Conservation (phyloP, 208 protist genomes). For the Acanthamoeba sp. region DNA sequence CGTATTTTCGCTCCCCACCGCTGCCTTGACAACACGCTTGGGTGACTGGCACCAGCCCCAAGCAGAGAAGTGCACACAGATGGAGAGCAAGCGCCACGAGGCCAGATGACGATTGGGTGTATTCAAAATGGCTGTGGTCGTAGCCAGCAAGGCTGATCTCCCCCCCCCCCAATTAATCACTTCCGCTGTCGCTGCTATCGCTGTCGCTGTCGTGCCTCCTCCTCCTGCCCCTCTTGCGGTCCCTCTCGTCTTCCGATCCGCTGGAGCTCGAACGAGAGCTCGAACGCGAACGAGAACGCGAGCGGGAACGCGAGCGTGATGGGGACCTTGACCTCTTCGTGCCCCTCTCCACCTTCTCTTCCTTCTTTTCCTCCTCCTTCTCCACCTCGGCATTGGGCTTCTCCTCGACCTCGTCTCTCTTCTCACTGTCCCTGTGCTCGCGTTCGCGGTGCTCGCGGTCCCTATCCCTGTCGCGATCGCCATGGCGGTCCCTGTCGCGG, state of each 20-base stretch:
- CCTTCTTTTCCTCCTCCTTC: slow-evolving; percentile 11
- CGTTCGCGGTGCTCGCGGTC: not conserved
- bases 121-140: too few species aligned
- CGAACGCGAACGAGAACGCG: not conserved
- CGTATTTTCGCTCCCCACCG: too few species aligned
- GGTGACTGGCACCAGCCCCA: too few species aligned
- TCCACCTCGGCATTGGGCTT: not conserved
- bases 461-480: not conserved
- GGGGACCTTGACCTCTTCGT: not conserved
- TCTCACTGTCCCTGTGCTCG: not conserved
- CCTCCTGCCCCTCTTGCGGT: not conserved
- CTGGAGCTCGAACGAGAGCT: not conserved
- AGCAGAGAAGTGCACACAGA: too few species aligned
- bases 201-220: slow-evolving; percentile 5
- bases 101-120: not conserved
- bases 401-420: not conserved
- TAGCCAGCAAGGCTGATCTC: too few species aligned
- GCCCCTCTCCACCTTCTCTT: not conserved
- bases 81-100: too few species aligned
- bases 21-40: too few species aligned
- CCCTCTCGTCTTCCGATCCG: not conserved
- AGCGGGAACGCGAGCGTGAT: not conserved
- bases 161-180: slow-evolving; percentile 25
- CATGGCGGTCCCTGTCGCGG: not conserved
- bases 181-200: not conserved